A percentile compares a stretch with the other conserved stretches of the same genome.
phyloP scores from a whole-genome alignment of 1,139 yeast genomes.

The Wickerhamomyces sp. region DNA sequence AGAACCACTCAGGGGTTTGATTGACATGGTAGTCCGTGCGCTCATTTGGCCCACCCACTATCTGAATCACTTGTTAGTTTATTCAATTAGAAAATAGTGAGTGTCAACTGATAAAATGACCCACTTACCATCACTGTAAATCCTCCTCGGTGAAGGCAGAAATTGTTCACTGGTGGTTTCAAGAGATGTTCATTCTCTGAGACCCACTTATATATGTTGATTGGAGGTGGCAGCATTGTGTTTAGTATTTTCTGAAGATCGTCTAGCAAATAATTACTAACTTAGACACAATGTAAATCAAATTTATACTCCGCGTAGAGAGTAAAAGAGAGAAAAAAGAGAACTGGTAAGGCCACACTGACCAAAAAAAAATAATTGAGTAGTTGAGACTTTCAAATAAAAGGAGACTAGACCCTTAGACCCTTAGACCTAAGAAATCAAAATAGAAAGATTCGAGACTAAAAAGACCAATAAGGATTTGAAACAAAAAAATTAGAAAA shows the following conservation, averaged over 20 bases:
- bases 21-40: constrained; percentile 91
- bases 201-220: constrained; percentile 78
- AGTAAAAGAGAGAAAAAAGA: background rate
- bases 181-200: constrained; percentile 68
- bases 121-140: constrained; percentile 80
- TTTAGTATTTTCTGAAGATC: too few species aligned
- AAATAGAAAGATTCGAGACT: too few species aligned
- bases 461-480: too few species aligned
- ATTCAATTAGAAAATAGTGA: too few species aligned
- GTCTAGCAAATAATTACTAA: too few species aligned
- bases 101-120: too few species aligned
- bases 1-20: constrained; percentile 92
- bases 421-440: too few species aligned
- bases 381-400: too few species aligned
- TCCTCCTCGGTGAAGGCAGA: constrained; percentile 85
- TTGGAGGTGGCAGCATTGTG: constrained; percentile 60
- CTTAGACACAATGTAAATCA: too few species aligned
- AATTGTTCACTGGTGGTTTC: constrained; percentile 91
- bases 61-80: constrained; percentile 26
- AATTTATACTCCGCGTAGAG: too few species aligned
- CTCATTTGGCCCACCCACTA: constrained; percentile 93
- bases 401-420: background rate
- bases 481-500: background rate
- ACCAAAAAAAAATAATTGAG: too few species aligned
- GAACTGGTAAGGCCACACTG: background rate